These are phyloP conservation scores for Dacryopinax spathularia DNA, from an alignment of 768 basidiomycete species.

Conservation along the genomic window DNA sequence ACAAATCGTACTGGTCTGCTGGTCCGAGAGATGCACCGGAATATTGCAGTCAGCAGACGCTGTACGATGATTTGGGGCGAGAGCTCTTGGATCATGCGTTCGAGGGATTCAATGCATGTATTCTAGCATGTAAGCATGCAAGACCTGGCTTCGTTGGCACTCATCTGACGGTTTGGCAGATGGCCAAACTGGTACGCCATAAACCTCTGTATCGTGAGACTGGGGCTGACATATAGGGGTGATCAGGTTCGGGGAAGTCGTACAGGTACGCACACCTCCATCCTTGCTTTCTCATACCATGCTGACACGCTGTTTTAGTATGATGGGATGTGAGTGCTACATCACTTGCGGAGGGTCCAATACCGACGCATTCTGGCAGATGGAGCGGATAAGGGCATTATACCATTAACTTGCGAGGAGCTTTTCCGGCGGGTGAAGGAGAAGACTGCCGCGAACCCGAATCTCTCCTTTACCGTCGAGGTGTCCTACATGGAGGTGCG, in stretches of 20 bases:
- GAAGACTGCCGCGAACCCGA: conserved; percentile 48
- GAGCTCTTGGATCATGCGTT: conserved; percentile 93
- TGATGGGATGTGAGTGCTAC: conserved; percentile 77
- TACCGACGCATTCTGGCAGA: conserved; percentile 34
- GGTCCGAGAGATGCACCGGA: conserved; percentile 74
- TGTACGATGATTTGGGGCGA: conserved; percentile 87
- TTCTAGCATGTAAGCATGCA: conserved; percentile 79
- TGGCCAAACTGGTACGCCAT: conserved; percentile 70
- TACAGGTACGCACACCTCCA: conserved; percentile 48
- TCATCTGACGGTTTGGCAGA: conserved; percentile 25
- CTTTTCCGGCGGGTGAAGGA: conserved; percentile 70
- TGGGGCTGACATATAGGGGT: background rate
- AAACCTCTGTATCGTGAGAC: background rate
- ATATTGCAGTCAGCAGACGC: conserved; percentile 87
- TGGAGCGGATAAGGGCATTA: conserved; percentile 91
- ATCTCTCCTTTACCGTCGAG: conserved; percentile 77
- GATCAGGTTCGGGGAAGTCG: conserved; percentile 73
- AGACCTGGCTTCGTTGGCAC: conserved; percentile 9
- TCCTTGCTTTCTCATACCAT: background rate
- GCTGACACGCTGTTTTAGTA: conserved; percentile 35
- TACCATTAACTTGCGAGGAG: conserved; percentile 87
- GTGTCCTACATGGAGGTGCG: conserved; percentile 93
- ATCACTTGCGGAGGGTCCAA: conserved; percentile 4
- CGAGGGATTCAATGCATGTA: conserved; percentile 93
- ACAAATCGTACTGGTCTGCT: conserved; percentile 97